Base-by-base conservation (phyloP, 805 yeast species). In the Sungouiozyma ichnusensis region DNA sequence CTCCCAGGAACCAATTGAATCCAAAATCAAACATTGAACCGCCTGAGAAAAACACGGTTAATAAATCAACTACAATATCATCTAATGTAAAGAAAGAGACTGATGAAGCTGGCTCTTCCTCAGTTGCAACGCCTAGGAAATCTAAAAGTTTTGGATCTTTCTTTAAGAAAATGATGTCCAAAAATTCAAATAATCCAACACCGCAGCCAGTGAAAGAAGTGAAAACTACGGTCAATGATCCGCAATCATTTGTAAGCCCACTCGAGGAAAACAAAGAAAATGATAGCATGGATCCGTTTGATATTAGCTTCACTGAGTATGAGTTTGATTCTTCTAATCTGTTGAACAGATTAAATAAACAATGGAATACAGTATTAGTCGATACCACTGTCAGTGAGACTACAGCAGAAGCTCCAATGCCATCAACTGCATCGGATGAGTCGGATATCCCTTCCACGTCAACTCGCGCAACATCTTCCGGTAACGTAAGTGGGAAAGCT, bases 341-440 rank as follows among this genome's bases (percentile, higher is more conserved):
- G 29, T 11, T 46, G 9, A 33, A 38, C 4, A 36, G 58, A 20
- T 37, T 59, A 16, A 45, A 47, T 18, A 44, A 47, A 35, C 50
- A 52, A 33, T 58, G 62, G 61, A 48, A 49, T 20, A 39, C 35
- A 11, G 54, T 58, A 1, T 52, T 50, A 38, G 20, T 50, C 16
- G 38, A 48, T 13, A 20, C 17, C 3, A 16, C 38, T 16, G 27
- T 20, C 15, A 37, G 11, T 11, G 11, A 24, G 6, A 7, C 29
- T 24, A 24, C 41, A 3, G 35, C 37, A 5, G 18, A 3, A 11
- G 17, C 39, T 1, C 17, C 27, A 6, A 18, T 15, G 3, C 9
- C 31, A 15, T 18, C 41, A 2, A 16, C 33, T 2, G 27, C 33
- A n/a, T 39, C 36, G 3, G 17, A 24, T 7, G 9, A 24, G 9